Base-by-base conservation (phyloP, 441 rosid genomes). In the Croton laevigatus region DNA sequence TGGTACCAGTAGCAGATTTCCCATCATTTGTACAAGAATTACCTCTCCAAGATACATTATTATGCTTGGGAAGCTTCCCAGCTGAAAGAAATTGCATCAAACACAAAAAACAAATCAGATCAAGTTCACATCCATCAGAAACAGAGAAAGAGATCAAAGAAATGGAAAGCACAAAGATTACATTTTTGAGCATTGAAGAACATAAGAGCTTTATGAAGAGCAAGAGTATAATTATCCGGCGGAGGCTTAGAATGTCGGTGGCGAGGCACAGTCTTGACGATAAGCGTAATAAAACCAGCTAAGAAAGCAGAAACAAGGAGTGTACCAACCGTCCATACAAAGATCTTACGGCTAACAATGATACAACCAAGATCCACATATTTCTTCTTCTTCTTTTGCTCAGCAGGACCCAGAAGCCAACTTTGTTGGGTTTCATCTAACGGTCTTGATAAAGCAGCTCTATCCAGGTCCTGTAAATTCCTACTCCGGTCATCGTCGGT, bases 401-500 rank as follows among this genome's bases (percentile, higher is more conserved):
- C 91, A 5, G 85, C 63, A 1, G 94, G 99, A 17, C 93, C 97
- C 1, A 94, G 89, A 6, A 94, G 86, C 99, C 99, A 94, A 80
- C 98, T 92, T 79, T 91, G 98, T 75, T 92, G 99, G 6, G 97
- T 94, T 75, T 93, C 99, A 53, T 92, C 99, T 34, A 94, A 79
- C 0, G 94, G 88, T 1, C 93, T 84, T 0, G 98, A 87, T 3
- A 86, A 85, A 2, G 96, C 87, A 0, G 96, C 90, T 69, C 87
- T 76, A 82, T 94, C 98, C 0, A 86, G 68, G 68, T 91, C 99
- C 77, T 88, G 87, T 1, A 94, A 79, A 69, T 92, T 94, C 73
- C 99, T 78, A 69, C 97, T 95, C 72, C 97, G 75, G 72, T 95
- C 99, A 59, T 95, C 98, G 85, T 93, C 98, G 44, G 99, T 93